Conservation (phyloP, 192 early-diverging fungal species). For the Kickxella alabastrina region DNA sequence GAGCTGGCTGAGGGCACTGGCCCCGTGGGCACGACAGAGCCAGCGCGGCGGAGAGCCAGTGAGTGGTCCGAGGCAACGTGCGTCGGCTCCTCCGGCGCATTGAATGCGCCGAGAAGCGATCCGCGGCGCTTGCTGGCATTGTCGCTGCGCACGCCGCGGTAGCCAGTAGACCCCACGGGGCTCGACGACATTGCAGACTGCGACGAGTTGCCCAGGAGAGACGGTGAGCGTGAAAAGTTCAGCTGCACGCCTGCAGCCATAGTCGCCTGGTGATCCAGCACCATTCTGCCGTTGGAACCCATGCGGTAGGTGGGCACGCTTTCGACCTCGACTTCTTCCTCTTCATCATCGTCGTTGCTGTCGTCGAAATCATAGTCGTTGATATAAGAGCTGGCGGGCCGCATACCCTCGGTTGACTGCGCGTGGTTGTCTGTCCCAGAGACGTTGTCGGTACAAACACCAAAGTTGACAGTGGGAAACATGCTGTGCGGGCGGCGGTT, state of each 20-base stretch:
- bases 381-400: constrained; percentile 1
- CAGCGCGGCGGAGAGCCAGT: neutral
- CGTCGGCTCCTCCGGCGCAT: constrained; percentile 6
- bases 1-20: constrained; percentile 4
- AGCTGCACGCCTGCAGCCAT: constrained; percentile 32
- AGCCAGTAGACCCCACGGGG: constrained; percentile 8
- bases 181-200: neutral
- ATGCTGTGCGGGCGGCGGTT: constrained; percentile 16
- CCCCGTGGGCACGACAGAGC: neutral
- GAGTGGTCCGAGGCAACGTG: constrained; percentile 2
- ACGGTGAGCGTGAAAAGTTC: constrained; percentile 11
- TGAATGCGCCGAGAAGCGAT: constrained; percentile 31
- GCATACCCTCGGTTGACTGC: neutral
- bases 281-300: neutral
- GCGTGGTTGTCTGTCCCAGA: constrained; percentile 3
- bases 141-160: constrained; percentile 34
- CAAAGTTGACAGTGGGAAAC: neutral
- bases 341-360: constrained; percentile 9
- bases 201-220: constrained; percentile 1
- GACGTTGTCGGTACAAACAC: neutral
- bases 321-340: neutral
- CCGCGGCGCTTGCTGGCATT: constrained; percentile 19
- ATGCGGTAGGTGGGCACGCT: constrained; percentile 1
- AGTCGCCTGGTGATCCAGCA: constrained; percentile 18
- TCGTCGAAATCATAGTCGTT: constrained; percentile 5